A percentile compares a stretch with the other conserved stretches of the same genome.
phyloP scores from a whole-genome alignment of 345 rosid species.

The Ceriops decandra region DNA sequence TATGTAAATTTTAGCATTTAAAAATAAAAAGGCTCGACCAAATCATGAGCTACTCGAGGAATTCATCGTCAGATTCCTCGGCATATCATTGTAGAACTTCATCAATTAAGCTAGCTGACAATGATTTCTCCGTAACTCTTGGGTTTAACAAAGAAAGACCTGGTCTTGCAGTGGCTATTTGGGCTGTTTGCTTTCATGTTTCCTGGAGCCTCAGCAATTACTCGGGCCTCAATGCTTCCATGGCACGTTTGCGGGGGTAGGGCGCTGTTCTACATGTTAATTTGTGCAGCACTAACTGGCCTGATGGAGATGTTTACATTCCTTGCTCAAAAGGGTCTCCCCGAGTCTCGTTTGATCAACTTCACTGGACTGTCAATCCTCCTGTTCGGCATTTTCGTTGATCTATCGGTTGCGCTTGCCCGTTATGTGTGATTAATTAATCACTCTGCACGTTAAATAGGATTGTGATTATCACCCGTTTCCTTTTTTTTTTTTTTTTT shows the following conservation, averaged over 20 bases:
- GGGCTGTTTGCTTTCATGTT: constrained; percentile 50
- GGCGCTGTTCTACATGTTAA: constrained; percentile 61
- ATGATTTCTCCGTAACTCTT: too few species aligned
- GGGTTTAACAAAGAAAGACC: too few species aligned
- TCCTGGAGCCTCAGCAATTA: constrained; percentile 10
- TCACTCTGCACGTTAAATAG: background rate
- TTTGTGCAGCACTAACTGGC: constrained; percentile 82
- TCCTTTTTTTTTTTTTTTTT: background rate
- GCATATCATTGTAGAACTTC: too few species aligned
- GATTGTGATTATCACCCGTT: background rate
- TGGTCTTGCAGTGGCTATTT: constrained; percentile 53
- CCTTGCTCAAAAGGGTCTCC: constrained; percentile 10
- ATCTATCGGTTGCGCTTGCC: constrained; percentile 64
- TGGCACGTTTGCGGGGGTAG: constrained; percentile 78
- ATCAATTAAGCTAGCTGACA: too few species aligned
- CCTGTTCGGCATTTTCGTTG: constrained; percentile 76
- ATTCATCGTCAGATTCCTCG: background rate
- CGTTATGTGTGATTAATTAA: constrained; percentile 42
- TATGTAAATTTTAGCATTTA: background rate
- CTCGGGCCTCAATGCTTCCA: constrained; percentile 43
- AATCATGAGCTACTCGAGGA: background rate
- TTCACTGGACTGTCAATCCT: constrained; percentile 59
- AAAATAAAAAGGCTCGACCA: background rate
- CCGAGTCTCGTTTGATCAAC: constrained; percentile 64
- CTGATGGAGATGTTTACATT: constrained; percentile 49